Conservation (phyloP, 306 rosid genomes). For the Vigna hirtella region DNA sequence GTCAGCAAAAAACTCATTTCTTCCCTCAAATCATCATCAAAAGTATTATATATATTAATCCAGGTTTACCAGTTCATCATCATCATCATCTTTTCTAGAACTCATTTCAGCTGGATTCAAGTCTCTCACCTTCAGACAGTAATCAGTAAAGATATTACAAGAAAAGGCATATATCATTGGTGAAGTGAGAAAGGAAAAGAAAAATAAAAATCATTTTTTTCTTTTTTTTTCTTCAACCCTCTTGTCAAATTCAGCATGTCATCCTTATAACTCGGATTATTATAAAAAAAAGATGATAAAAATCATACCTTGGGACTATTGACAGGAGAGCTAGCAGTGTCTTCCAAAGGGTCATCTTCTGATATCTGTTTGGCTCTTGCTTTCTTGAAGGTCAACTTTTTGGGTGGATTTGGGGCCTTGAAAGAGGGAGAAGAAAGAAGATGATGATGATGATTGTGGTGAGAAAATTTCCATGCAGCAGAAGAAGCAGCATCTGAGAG, state of each 20-base stretch:
- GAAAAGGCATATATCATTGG: not conserved
- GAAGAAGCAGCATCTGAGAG: conserved; percentile 90
- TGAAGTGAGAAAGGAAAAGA: not conserved
- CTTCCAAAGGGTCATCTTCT: conserved; percentile 78
- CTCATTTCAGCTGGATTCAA: conserved; percentile 51
- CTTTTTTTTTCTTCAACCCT: too few relatives aligned
- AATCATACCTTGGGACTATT: conserved; percentile 85
- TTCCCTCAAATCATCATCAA: conserved; percentile 18
- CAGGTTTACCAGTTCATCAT: conserved; percentile 63
- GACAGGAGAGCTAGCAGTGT: conserved; percentile 92
- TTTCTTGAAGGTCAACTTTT: conserved; percentile 63
- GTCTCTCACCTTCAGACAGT: conserved; percentile 60
- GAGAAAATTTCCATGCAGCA: conserved; percentile 71
- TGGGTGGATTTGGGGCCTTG: conserved; percentile 46
- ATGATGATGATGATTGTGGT: conserved; percentile 12
- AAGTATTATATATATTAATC: not conserved
- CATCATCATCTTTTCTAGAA: conserved; percentile 58
- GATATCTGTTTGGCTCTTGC: conserved; percentile 58
- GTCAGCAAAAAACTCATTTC: conserved; percentile 42
- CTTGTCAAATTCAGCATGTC: too few relatives aligned
- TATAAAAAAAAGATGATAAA: not conserved
- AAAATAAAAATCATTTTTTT: not conserved
- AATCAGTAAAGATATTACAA: not conserved
- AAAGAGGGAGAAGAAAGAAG: conserved; percentile 6
- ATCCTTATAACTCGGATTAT: too few relatives aligned